Evolutionary conservation across 352 stramenopile genomes (phyloP).

Genomic region (Pythium chondricola): DNA sequence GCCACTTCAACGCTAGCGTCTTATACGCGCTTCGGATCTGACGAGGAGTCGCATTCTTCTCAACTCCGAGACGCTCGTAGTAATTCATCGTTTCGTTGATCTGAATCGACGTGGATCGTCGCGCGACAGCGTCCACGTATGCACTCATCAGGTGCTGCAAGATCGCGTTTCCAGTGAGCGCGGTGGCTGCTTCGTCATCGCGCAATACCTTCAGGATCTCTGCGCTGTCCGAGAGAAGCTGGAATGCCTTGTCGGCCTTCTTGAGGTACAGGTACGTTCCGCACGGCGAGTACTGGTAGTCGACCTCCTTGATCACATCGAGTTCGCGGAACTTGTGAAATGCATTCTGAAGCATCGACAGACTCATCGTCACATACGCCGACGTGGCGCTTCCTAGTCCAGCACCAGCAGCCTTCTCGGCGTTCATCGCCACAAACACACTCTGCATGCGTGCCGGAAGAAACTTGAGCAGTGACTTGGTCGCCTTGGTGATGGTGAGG

Average conservation of each 20-base stretch:
- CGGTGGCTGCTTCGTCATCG: conserved; percentile 40
- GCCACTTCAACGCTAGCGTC: conserved; percentile 75
- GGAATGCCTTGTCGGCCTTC: conserved; percentile 45
- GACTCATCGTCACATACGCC: conserved; percentile 73
- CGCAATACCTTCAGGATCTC: conserved; percentile 36
- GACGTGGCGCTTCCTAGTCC: conserved; percentile 33
- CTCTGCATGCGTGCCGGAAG: conserved; percentile 72
- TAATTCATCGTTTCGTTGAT: conserved; percentile 82
- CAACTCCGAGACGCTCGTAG: conserved; percentile 74
- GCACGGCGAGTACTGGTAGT: conserved; percentile 71
- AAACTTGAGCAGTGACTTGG: conserved; percentile 62
- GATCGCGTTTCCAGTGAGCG: conserved; percentile 67
- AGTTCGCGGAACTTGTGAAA: conserved; percentile 77
- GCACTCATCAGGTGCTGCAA: conserved; percentile 81
- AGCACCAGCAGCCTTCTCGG: conserved; percentile 2
- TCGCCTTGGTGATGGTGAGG: conserved; percentile 76
- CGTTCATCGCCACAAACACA: conserved; percentile 30
- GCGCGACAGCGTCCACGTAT: conserved; percentile 66
- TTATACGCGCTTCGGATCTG: conserved; percentile 78
- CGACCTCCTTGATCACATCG: conserved; percentile 68
- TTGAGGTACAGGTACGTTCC: conserved; percentile 74
- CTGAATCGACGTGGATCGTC: conserved; percentile 70
- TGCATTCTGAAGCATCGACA: conserved; percentile 72
- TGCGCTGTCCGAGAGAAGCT: conserved; percentile 37
- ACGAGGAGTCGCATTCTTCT: conserved; percentile 48